Percentiles rank a stretch among this genome's conserved stretches.
Evolutionary conservation across 1,284 basidiomycete genomes (phyloP).

Genomic region (Ganoderma meredithae): DNA sequence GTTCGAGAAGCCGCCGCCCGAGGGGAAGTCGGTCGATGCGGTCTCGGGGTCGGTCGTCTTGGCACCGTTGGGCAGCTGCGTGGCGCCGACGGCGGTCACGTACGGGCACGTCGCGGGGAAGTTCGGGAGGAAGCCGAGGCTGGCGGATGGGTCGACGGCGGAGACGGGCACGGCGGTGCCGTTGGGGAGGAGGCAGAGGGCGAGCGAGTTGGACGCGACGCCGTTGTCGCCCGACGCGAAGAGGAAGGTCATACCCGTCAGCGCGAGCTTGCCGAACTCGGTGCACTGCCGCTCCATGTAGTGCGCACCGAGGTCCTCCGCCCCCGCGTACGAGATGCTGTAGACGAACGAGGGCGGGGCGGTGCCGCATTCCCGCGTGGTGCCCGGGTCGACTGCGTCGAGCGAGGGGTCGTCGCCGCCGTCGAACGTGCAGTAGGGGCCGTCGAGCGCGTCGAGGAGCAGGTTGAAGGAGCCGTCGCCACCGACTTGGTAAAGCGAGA

Average conservation of each 20-base stretch:
- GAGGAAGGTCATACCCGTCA: conserved; percentile 56
- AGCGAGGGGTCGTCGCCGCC: conserved; percentile 62
- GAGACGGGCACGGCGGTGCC: conserved; percentile 38
- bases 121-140: conserved; percentile 34
- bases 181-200: conserved; percentile 39
- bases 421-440: conserved; percentile 63
- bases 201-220: conserved; percentile 57
- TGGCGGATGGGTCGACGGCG: conserved; percentile 33
- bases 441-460: conserved; percentile 56
- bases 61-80: conserved; percentile 30
- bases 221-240: conserved; percentile 60
- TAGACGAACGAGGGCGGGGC: conserved; percentile 45
- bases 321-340: conserved; percentile 46
- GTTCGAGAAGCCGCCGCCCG: conserved; percentile 35
- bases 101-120: conserved; percentile 36
- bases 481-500: conserved; percentile 34
- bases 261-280: conserved; percentile 50
- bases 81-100: conserved; percentile 35
- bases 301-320: conserved; percentile 40
- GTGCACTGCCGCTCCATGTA: conserved; percentile 47
- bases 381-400: conserved; percentile 38
- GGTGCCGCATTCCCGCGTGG: conserved; percentile 48
- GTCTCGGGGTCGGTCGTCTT: conserved; percentile 25
- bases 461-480: conserved; percentile 50
- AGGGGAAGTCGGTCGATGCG: conserved; percentile 28